These are phyloP conservation scores for Tuctoria greenei DNA, from an alignment of 176 grass and related monocot species.

Conservation along the genomic window DNA sequence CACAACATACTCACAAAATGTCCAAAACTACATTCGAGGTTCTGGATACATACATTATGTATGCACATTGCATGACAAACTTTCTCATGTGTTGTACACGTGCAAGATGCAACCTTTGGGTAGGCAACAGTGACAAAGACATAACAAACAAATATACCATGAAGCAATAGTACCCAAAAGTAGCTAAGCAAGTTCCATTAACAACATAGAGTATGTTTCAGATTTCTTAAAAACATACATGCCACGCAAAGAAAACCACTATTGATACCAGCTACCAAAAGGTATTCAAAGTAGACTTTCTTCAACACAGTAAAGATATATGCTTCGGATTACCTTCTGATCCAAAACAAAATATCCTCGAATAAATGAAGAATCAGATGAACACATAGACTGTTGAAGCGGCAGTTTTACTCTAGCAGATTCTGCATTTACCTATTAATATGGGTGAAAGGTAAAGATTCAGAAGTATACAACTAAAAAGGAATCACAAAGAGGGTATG, in stretches of 20 bases:
- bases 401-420: constrained; percentile 80
- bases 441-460: constrained; percentile 6
- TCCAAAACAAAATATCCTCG: constrained; percentile 81
- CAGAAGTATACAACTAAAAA: constrained; percentile 13
- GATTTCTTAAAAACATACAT: background rate
- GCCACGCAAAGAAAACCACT: background rate
- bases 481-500: constrained; percentile 14
- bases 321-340: constrained; percentile 58
- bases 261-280: constrained; percentile 13
- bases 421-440: constrained; percentile 66
- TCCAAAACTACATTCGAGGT: background rate
- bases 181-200: background rate
- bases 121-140: background rate
- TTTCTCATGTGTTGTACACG: too few species aligned
- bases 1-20: background rate
- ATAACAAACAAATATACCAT: too few species aligned
- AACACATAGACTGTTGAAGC: constrained; percentile 86
- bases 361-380: constrained; percentile 76
- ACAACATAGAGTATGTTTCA: constrained; percentile 7
- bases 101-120: background rate
- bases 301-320: constrained; percentile 17
- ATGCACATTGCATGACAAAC: background rate
- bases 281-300: background rate
- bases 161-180: background rate
- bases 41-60: background rate